Percentiles rank a stretch among this genome's conserved stretches.
Conservation (phyloP, 2,329 filamentous ascomycete species). For the Capronia coronata region DNA sequence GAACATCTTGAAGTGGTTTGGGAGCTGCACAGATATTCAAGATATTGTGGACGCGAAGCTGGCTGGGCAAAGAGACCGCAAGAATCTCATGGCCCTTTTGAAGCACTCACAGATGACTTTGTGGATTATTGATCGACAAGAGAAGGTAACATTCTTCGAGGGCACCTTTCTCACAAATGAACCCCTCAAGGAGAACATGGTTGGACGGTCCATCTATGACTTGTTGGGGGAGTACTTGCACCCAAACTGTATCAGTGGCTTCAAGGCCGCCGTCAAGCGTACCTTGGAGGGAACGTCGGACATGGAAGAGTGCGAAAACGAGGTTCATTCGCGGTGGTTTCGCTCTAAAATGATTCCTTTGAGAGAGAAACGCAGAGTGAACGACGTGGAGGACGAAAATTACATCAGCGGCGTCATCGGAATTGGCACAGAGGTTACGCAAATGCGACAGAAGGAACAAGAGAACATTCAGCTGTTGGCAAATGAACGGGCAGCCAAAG, state of each 20-base stretch:
- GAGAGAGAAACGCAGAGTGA: slow-evolving; percentile 49
- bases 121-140: slow-evolving; percentile 61
- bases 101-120: slow-evolving; percentile 69
- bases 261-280: slow-evolving; percentile 51
- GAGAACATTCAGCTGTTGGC: slow-evolving; percentile 66
- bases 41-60: slow-evolving; percentile 64
- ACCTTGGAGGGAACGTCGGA: slow-evolving; percentile 56
- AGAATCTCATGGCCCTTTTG: slow-evolving; percentile 66
- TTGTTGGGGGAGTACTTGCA: slow-evolving; percentile 5
- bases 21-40: slow-evolving; percentile 73
- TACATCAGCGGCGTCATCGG: slow-evolving; percentile 67
- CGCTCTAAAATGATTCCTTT: slow-evolving; percentile 66
- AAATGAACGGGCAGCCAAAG: slow-evolving; percentile 71
- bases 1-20: slow-evolving; percentile 71
- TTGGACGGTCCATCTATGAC: slow-evolving; percentile 33
- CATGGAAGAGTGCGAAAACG: slow-evolving; percentile 60
- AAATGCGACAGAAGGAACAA: slow-evolving; percentile 59
- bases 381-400: slow-evolving; percentile 46
- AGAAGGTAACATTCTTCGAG: slow-evolving; percentile 62
- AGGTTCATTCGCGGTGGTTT: slow-evolving; percentile 59
- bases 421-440: slow-evolving; percentile 73
- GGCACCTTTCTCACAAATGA: slow-evolving; percentile 39
- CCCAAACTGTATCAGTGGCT: not conserved
- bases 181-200: slow-evolving; percentile 8
- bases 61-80: slow-evolving; percentile 58